Evolutionary conservation across 257 asterid species (phyloP).

Genomic region (Oldenlandia corymbosa): DNA sequence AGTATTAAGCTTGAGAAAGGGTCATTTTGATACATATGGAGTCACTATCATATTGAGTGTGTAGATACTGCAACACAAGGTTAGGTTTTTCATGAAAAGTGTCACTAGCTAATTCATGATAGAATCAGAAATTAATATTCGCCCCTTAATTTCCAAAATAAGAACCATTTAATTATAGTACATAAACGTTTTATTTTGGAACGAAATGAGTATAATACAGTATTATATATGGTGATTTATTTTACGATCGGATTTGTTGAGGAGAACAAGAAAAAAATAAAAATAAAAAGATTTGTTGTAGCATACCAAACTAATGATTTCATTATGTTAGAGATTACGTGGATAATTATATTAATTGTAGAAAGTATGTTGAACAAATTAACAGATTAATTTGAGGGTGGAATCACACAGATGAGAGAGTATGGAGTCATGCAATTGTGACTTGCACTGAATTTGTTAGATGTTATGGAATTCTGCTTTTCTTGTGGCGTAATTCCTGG

Average conservation of each 20-base stretch:
- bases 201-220: too few species aligned
- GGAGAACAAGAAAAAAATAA: background rate
- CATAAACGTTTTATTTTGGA: too few species aligned
- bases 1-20: too few species aligned
- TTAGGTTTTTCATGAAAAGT: conserved; percentile 8
- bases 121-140: too few species aligned
- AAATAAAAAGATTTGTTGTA: conserved; percentile 6
- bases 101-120: too few species aligned
- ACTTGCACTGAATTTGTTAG: conserved; percentile 30
- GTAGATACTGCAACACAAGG: background rate
- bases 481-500: conserved; percentile 35
- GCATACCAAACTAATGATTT: conserved; percentile 22
- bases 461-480: conserved; percentile 24
- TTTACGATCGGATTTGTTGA: too few species aligned
- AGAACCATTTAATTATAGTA: too few species aligned
- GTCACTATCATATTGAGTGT: too few species aligned
- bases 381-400: conserved; percentile 17
- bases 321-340: conserved; percentile 5
- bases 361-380: background rate
- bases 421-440: conserved; percentile 30
- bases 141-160: too few species aligned
- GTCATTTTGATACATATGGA: too few species aligned
- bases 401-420: conserved; percentile 17
- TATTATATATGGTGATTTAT: too few species aligned
- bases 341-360: too few species aligned